Conservation (phyloP, 805 yeast genomes). For the Monosporozyma yasuniensis region DNA sequence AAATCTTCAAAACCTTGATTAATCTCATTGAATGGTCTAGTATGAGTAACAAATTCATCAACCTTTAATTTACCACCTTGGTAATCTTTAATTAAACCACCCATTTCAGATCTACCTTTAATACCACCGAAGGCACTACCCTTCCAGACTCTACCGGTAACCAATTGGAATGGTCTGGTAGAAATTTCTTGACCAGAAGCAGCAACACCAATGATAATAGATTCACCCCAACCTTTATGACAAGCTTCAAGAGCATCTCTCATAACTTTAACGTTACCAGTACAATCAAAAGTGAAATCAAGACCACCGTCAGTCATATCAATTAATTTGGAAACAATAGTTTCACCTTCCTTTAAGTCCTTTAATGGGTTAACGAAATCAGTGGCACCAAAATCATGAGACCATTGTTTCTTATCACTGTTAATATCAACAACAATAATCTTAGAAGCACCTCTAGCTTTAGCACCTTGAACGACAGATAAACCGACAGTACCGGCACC, state of each 20-base stretch:
- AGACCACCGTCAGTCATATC: slow-evolving; percentile 96
- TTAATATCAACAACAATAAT: slow-evolving; percentile 84
- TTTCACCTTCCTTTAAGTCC: slow-evolving; percentile 59
- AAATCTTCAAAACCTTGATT: slow-evolving; percentile 89
- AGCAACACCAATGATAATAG: slow-evolving; percentile 94
- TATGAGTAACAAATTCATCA: slow-evolving; percentile 91
- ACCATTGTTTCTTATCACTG: slow-evolving; percentile 78
- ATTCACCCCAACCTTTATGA: slow-evolving; percentile 98
- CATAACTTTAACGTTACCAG: slow-evolving; percentile 94
- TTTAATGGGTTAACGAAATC: slow-evolving; percentile 78
- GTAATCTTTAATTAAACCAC: slow-evolving; percentile 80
- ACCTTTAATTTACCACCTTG: slow-evolving; percentile 73
- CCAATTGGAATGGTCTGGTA: slow-evolving; percentile 97
- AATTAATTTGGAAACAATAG: slow-evolving; percentile 72
- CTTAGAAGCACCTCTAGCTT: slow-evolving; percentile 67
- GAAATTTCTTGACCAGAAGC: slow-evolving; percentile 96
- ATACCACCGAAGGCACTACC: slow-evolving; percentile 99
- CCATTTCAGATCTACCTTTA: slow-evolving; percentile 94
- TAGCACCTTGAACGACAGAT: slow-evolving; percentile 93
- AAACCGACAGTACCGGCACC: slow-evolving; percentile 98
- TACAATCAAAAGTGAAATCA: slow-evolving; percentile 94
- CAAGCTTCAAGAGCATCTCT: slow-evolving; percentile 93
- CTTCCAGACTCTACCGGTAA: slow-evolving; percentile 97
- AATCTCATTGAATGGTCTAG: slow-evolving; percentile 67
- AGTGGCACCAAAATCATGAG: slow-evolving; percentile 85